A percentile compares a stretch with the other conserved stretches of the same genome.
These are phyloP conservation scores for Cryphonectria japonica DNA, from an alignment of 2,329 filamentous ascomycete species.

Conservation along the genomic window DNA sequence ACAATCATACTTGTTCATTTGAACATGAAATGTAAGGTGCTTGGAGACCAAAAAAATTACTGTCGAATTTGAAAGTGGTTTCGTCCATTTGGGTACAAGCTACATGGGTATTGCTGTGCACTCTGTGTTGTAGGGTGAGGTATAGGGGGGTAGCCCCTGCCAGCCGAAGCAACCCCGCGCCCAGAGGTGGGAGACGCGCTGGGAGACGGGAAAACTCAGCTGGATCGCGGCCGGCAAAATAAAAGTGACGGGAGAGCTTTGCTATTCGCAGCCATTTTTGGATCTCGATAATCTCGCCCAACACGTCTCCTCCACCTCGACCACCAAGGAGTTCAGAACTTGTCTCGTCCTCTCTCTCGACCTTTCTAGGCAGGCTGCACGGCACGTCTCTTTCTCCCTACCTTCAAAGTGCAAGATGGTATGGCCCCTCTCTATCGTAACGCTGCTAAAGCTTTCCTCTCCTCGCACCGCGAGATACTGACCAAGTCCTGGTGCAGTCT, in stretches of 20 bases:
- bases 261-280: constrained; percentile 1
- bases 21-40: too few species aligned
- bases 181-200: constrained; percentile 21
- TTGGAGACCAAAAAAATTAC: neutral
- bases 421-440: neutral
- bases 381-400: neutral
- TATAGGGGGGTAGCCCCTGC: neutral
- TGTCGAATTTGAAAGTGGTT: neutral
- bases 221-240: constrained; percentile 18
- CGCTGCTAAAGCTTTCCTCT: neutral
- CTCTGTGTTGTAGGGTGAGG: neutral
- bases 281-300: constrained; percentile 8
- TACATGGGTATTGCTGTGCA: neutral
- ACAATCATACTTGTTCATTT: too few species aligned
- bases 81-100: too few species aligned
- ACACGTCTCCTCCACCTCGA: constrained; percentile 6
- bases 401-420: constrained; percentile 20
- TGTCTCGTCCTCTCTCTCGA: neutral
- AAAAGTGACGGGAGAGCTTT: constrained; percentile 16
- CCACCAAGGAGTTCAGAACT: neutral
- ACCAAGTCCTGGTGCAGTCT: constrained; percentile 39
- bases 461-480: neutral
- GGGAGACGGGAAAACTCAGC: constrained; percentile 28
- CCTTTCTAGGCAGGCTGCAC: neutral
- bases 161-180: constrained; percentile 23